Evolutionary conservation across 805 yeast species (phyloP), one percentile per base, ranked within the genome.

Genomic region (Metschnikowia orientalis): DNA sequence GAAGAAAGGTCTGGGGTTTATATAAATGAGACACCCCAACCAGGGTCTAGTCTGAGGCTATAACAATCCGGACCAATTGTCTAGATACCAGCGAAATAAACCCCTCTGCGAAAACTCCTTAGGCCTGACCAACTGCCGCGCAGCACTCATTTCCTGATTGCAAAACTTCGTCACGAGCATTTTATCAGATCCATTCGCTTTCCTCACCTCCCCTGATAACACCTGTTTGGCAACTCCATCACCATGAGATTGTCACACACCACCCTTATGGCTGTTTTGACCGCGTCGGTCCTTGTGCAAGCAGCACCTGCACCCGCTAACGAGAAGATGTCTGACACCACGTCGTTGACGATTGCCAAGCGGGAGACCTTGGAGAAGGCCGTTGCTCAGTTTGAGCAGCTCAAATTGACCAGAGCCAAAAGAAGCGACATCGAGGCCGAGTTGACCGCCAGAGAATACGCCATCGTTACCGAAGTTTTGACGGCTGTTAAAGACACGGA

Each of bases 381-480:
- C 18, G 35, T 62, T 15, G 43, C 43, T 6, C 45, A 50, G 11
- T 45, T 61, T 23, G 45, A 53, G 11, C 42, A 41, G 11, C 38
- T 48, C 26, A 26, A 34, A 15, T 31, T 37, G 28, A 46, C 47
- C 42, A 52, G 48, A 23, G 38, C 41, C 8, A 62, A 61, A 47
- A 52, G 69, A 44, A 60, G 56, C 25, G 54, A 40, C 10, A 20
- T 49, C n/a, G 48, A 42, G 12, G 38, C 40, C 10, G 59, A 51
- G 22, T 45, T 64, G 20, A 33, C 48, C 27, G 58, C 57, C 32
- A 52, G 70, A 51, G 69, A 65, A 32, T 61, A 61, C 39, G 46
- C 52, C 24, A 57, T 65, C 36, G 69, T 65, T 19, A 65, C 71
- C 30, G 50, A 58, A 27, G 62, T 64, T 5, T 63, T 65, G 42